Conservation (phyloP, 1,284 basidiomycete genomes). For the Cystobasidiaceae sp. region DNA sequence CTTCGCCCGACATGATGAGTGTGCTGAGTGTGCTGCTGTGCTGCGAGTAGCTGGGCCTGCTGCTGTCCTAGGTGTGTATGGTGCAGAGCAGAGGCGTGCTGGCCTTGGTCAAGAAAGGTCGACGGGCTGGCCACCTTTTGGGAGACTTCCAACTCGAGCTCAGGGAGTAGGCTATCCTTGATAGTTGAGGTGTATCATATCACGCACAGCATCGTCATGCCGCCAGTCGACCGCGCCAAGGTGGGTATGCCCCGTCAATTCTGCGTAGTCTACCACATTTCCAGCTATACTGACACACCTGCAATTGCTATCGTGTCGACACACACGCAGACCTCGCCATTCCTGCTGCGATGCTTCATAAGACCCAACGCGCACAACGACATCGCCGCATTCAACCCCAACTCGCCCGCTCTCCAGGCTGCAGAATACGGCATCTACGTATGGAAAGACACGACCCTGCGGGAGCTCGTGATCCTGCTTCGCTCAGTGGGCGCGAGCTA, state of each 20-base stretch:
- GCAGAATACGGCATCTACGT: background rate
- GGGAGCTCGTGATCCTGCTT: conserved; percentile 36
- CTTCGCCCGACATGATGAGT: conserved; percentile 37
- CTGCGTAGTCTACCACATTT: background rate
- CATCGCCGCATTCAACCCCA: conserved; percentile 27
- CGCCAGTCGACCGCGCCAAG: no score
- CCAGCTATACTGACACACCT: background rate
- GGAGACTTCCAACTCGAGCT: background rate
- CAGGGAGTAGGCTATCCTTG: background rate
- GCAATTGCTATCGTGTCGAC: background rate
- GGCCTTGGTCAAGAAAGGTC: background rate
- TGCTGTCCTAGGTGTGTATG: background rate
- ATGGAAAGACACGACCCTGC: conserved; percentile 38
- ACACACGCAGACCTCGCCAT: conserved; percentile 39
- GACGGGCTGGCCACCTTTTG: background rate
- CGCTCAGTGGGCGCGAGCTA: conserved; percentile 32
- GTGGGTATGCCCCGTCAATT: no score
- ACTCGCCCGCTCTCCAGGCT: background rate
- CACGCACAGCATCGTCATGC: no score
- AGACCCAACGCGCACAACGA: conserved; percentile 26
- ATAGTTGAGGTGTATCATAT: background rate
- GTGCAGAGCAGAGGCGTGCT: background rate
- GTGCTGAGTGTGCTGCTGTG: background rate
- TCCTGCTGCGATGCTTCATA: conserved; percentile 38
- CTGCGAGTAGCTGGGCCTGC: background rate